A percentile compares a stretch with the other conserved stretches of the same genome.
Conservation (phyloP, 768 basidiomycete species). For the Trichaptum fuscoviolaceum region DNA sequence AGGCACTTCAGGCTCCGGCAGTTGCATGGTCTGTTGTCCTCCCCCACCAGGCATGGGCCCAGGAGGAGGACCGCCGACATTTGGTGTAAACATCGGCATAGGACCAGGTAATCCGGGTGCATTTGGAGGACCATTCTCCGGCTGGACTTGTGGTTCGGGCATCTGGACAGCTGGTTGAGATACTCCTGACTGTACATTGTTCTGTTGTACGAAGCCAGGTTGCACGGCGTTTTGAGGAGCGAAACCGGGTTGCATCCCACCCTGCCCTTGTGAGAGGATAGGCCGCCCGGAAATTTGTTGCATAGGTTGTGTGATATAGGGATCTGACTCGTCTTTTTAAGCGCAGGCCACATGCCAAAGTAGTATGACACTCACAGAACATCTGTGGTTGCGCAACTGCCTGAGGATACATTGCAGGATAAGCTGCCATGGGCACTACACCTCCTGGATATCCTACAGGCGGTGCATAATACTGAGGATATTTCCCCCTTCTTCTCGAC, state of each 20-base stretch:
- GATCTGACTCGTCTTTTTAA: not conserved
- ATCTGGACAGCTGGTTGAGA: not conserved
- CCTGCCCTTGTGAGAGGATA: not conserved
- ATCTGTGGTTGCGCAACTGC: not conserved
- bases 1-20: not conserved
- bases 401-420: not conserved
- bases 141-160: not conserved
- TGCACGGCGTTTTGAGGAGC: not conserved
- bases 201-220: not conserved
- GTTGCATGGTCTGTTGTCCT: not conserved
- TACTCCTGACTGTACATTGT: not conserved
- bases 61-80: not conserved
- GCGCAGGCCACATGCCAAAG: not conserved
- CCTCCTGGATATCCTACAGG: not conserved
- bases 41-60: not conserved
- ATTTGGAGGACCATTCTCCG: not conserved
- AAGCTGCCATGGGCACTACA: not conserved
- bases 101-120: not conserved
- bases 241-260: not conserved
- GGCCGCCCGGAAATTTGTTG: not conserved
- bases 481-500: not conserved
- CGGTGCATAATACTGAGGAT: not conserved
- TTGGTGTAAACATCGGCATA: not conserved
- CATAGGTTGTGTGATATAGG: not conserved
- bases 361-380: not conserved